Percentiles rank a stretch among this genome's conserved stretches.
Evolutionary conservation across 768 basidiomycete genomes (phyloP).

Genomic region (Calocera cornea): DNA sequence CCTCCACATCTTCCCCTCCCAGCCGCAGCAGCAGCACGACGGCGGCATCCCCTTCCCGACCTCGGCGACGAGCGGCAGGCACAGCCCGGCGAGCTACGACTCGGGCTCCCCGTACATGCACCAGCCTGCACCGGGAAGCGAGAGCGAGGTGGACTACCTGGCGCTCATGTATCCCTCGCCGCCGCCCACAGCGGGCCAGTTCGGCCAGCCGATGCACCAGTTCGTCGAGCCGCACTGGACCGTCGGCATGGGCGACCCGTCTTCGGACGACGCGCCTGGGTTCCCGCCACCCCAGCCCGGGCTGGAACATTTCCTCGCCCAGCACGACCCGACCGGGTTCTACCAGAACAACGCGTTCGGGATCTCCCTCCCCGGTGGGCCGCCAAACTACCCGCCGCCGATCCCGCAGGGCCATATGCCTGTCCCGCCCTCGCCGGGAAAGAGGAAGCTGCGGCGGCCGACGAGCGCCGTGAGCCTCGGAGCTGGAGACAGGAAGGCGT

Average conservation of each 20-base stretch:
- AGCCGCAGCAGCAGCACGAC: neutral
- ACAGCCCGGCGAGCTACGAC: neutral
- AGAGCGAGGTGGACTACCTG: slow-evolving; percentile 1
- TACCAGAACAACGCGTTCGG: slow-evolving; percentile 1
- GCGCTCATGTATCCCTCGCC: neutral
- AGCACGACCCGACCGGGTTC: neutral
- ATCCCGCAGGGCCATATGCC: neutral
- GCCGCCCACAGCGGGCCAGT: neutral
- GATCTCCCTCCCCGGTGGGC: neutral
- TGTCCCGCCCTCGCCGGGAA: neutral
- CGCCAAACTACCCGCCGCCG: neutral
- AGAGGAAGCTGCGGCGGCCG: neutral
- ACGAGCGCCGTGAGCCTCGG: neutral
- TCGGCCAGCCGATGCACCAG: neutral
- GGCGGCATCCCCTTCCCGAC: neutral
- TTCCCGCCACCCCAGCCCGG: neutral
- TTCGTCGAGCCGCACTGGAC: slow-evolving; percentile 2
- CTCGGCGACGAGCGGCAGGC: neutral
- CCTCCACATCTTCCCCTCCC: neutral
- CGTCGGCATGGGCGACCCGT: neutral
- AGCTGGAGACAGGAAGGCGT: neutral
- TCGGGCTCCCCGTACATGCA: neutral
- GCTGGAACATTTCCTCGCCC: neutral
- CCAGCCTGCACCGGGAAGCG: neutral
- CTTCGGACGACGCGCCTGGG: neutral